phyloP scores from a whole-genome alignment of 2,329 filamentous ascomycete species.

The Cadophora luteo-olivacea region DNA sequence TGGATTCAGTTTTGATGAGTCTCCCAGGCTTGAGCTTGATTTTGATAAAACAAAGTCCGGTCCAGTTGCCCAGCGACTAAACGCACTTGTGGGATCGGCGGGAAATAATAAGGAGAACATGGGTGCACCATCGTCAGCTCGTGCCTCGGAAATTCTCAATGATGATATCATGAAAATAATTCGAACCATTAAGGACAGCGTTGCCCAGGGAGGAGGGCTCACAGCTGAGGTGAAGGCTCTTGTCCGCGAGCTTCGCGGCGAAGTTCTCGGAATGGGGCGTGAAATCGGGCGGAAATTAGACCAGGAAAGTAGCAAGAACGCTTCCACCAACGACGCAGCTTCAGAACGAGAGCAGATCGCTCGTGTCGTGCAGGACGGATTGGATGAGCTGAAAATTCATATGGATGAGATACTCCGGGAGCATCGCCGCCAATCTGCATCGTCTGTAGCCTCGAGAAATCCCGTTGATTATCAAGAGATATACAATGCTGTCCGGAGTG shows the following conservation, averaged over 20 bases:
- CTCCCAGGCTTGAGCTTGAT: slow-evolving; percentile 46
- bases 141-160: slow-evolving; percentile 64
- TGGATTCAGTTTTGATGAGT: slow-evolving; percentile 45
- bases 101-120: slow-evolving; percentile 42
- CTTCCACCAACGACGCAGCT: slow-evolving; percentile 51
- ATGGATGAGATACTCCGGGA: slow-evolving; percentile 82
- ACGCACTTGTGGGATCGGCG: slow-evolving; percentile 37
- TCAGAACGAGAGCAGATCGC: slow-evolving; percentile 74
- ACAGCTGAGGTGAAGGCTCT: slow-evolving; percentile 92
- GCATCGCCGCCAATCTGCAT: slow-evolving; percentile 71
- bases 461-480: slow-evolving; percentile 83
- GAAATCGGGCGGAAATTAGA: slow-evolving; percentile 90
- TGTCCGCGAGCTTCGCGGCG: slow-evolving; percentile 86
- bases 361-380: slow-evolving; percentile 78
- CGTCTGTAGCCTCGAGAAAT: slow-evolving; percentile 66
- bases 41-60: slow-evolving; percentile 47
- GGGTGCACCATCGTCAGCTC: slow-evolving; percentile 40
- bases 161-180: slow-evolving; percentile 86
- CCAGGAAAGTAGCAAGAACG: slow-evolving; percentile 60
- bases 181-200: slow-evolving; percentile 87
- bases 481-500: slow-evolving; percentile 82
- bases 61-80: slow-evolving; percentile 42
- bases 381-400: slow-evolving; percentile 83
- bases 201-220: slow-evolving; percentile 84
- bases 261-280: slow-evolving; percentile 93